phyloP scores from a whole-genome alignment of 345 rosid species.

The Carallia pectinifolia region DNA sequence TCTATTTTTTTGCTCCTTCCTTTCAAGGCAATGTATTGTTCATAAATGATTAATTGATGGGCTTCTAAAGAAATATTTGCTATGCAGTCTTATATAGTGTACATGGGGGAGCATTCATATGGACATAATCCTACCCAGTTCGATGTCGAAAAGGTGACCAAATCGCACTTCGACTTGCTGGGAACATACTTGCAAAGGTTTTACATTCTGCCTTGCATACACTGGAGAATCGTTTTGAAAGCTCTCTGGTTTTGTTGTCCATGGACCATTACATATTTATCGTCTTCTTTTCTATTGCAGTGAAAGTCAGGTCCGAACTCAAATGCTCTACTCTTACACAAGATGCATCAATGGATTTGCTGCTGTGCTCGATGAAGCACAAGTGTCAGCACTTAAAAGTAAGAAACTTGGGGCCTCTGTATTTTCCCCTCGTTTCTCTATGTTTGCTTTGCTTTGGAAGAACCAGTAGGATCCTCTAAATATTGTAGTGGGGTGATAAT shows the following conservation, averaged over 20 bases:
- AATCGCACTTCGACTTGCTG: slow-evolving; percentile 15
- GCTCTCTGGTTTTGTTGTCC: neutral
- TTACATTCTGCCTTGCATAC: neutral
- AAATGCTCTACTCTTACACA: slow-evolving; percentile 11
- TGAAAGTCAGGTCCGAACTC: neutral
- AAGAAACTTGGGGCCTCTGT: neutral
- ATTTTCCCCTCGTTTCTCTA: neutral
- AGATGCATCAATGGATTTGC: slow-evolving; percentile 17
- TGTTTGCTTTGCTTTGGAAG: neutral
- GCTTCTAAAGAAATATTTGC: neutral
- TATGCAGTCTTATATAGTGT: slow-evolving; percentile 19
- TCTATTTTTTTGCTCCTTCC: neutral
- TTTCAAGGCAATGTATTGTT: neutral
- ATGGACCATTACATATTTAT: neutral
- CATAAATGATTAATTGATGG: neutral
- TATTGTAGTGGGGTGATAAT: too few relatives aligned
- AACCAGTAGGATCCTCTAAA: too few relatives aligned
- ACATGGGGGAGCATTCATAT: slow-evolving; percentile 12
- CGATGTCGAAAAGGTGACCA: neutral
- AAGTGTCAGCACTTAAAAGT: slow-evolving; percentile 9
- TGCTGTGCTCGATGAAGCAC: slow-evolving; percentile 12
- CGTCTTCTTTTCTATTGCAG: neutral
- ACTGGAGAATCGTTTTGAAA: neutral
- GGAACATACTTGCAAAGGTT: slow-evolving; percentile 12
- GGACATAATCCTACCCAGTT: neutral